A percentile compares a stretch with the other conserved stretches of the same genome.
These are phyloP conservation scores for Friedmanniomyces simplex DNA, from an alignment of 495 filamentous ascomycete genomes.

Conservation along the genomic window DNA sequence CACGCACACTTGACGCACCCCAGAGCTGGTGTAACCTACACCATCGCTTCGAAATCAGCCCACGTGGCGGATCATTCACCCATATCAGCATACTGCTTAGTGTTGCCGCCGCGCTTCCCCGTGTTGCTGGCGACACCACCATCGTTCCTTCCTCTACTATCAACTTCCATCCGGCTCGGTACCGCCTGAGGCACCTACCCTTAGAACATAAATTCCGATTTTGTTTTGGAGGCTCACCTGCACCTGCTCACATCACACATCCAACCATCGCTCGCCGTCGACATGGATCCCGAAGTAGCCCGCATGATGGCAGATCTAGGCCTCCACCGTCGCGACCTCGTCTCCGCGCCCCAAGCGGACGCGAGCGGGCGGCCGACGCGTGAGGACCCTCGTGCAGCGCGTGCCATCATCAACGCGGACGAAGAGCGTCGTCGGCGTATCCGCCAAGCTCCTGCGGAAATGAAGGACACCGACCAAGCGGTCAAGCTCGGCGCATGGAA, in stretches of 20 bases:
- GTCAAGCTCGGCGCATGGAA: slow-evolving; percentile 5
- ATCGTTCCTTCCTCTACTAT: no score
- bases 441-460: background rate
- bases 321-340: slow-evolving; percentile 4
- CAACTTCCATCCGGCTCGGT: no score
- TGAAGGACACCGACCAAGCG: background rate
- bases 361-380: background rate
- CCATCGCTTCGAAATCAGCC: no score
- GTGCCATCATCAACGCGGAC: background rate
- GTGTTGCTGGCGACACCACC: no score
- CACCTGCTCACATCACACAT: background rate
- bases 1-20: no score
- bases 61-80: no score
- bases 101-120: no score
- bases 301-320: slow-evolving; percentile 14
- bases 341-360: slow-evolving; percentile 3
- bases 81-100: no score
- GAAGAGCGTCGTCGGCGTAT: background rate
- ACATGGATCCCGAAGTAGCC: background rate
- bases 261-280: background rate
- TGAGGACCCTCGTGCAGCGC: background rate
- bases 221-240: no score
- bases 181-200: no score
- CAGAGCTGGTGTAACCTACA: no score
- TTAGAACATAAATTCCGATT: no score